A percentile compares a stretch with the other conserved stretches of the same genome.
These are phyloP conservation scores for Plasmodium vivax DNA, from an alignment of 169 alveolate genomes.

Conservation along the genomic window DNA sequence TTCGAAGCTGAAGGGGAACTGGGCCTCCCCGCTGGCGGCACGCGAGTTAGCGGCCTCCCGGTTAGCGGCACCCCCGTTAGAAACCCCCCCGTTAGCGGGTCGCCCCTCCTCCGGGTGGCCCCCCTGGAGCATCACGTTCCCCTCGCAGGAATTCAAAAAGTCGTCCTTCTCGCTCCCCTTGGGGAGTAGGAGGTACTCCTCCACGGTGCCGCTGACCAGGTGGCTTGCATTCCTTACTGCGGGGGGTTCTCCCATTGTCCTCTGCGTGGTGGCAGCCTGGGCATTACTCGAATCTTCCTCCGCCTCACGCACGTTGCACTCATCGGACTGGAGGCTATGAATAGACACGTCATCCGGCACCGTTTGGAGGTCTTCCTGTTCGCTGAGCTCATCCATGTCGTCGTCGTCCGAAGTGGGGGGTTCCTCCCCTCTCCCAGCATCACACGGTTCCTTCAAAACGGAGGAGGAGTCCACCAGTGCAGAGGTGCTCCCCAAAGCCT, in stretches of 20 bases:
- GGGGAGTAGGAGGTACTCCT: constrained; percentile 13
- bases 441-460: not conserved
- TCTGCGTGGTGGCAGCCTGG: not conserved
- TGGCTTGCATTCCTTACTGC: not conserved
- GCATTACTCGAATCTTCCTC: not conserved
- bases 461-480: not conserved
- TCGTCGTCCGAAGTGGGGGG: constrained; percentile 13
- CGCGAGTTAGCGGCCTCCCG: not conserved
- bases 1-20: constrained; percentile 39
- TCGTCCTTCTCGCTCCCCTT: constrained; percentile 45
- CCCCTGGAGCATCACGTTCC: constrained; percentile 3
- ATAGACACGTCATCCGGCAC: constrained; percentile 20
- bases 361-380: not conserved
- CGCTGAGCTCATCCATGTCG: constrained; percentile 9
- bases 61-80: not conserved
- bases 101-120: not conserved
- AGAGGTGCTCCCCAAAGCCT: not conserved
- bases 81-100: not conserved
- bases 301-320: not conserved
- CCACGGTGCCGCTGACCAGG: not conserved
- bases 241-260: not conserved
- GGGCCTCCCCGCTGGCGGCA: not conserved
- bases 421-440: not conserved
- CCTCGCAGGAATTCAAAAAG: constrained; percentile 29
- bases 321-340: constrained; percentile 12